Percentiles rank a stretch among this genome's conserved stretches.
Conservation (phyloP, 169 alveolate genomes). For the Plasmodium sp. region DNA sequence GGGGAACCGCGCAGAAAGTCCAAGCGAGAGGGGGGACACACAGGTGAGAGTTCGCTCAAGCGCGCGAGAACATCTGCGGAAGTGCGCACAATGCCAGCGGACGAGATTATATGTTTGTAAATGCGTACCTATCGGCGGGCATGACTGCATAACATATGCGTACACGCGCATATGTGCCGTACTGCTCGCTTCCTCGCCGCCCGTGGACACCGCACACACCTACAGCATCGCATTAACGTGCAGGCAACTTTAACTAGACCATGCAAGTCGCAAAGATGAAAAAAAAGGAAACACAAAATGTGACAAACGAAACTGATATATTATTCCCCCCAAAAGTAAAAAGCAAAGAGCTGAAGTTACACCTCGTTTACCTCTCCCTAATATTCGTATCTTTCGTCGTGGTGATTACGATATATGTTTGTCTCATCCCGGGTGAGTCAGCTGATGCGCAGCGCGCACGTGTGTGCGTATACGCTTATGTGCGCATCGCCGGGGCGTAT, state of each 20-base stretch:
- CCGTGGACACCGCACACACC: neutral
- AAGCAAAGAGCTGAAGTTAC: conserved; percentile 27
- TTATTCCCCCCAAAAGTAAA: neutral
- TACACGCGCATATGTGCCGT: neutral
- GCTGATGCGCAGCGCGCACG: neutral
- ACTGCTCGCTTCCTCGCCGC: neutral
- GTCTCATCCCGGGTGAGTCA: conserved; percentile 48
- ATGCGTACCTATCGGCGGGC: neutral
- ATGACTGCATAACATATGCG: neutral
- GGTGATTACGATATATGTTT: conserved; percentile 18
- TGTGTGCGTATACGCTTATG: neutral
- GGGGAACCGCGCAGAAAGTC: neutral
- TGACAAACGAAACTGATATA: conserved; percentile 1
- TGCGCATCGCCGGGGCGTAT: neutral
- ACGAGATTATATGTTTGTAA: neutral
- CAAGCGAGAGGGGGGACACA: neutral
- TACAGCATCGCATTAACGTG: neutral
- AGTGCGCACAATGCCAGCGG: neutral
- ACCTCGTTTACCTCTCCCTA: conserved; percentile 36
- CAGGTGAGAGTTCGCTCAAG: neutral
- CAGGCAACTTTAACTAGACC: neutral
- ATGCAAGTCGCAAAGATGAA: conserved; percentile 30
- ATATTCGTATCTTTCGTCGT: conserved; percentile 12
- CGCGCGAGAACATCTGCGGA: neutral
- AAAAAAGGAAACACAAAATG: conserved; percentile 13